These are phyloP conservation scores for Craterostigma plantagineum DNA, from an alignment of 257 asterid genomes.

Conservation along the genomic window DNA sequence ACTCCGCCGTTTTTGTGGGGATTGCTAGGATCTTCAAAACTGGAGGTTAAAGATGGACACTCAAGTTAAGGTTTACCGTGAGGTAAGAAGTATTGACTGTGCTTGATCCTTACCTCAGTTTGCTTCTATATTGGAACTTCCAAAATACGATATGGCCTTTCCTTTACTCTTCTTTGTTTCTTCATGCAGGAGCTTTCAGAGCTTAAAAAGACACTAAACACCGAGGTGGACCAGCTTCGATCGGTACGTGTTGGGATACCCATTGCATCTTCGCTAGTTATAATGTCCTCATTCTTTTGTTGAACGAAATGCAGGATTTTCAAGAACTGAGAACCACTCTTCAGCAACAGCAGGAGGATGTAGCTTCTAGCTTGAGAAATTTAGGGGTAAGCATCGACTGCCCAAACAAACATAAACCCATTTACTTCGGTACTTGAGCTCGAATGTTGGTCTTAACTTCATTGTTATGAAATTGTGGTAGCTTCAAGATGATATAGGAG, in stretches of 20 bases:
- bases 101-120: too few species aligned
- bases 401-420: not conserved
- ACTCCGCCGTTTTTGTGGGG: not conserved
- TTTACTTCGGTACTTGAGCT: not conserved
- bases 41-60: too few species aligned
- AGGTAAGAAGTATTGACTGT: too few species aligned
- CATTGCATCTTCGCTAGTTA: constrained; percentile 3
- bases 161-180: too few species aligned
- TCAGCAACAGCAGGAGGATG: constrained; percentile 96
- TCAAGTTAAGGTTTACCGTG: too few species aligned
- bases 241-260: constrained; percentile 14
- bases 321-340: constrained; percentile 75
- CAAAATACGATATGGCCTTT: not conserved
- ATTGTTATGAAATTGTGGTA: constrained; percentile 14
- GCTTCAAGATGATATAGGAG: constrained; percentile 48
- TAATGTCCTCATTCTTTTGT: constrained; percentile 7
- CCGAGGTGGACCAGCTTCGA: too few species aligned
- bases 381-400: constrained; percentile 35
- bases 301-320: constrained; percentile 39
- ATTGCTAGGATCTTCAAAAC: not conserved
- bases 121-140: too few species aligned
- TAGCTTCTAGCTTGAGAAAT: constrained; percentile 41
- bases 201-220: too few species aligned
- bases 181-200: too few species aligned
- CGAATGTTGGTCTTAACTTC: constrained; percentile 6